These are phyloP conservation scores for Globisporangium cylindrosporum DNA, from an alignment of 352 stramenopile genomes.

Conservation along the genomic window DNA sequence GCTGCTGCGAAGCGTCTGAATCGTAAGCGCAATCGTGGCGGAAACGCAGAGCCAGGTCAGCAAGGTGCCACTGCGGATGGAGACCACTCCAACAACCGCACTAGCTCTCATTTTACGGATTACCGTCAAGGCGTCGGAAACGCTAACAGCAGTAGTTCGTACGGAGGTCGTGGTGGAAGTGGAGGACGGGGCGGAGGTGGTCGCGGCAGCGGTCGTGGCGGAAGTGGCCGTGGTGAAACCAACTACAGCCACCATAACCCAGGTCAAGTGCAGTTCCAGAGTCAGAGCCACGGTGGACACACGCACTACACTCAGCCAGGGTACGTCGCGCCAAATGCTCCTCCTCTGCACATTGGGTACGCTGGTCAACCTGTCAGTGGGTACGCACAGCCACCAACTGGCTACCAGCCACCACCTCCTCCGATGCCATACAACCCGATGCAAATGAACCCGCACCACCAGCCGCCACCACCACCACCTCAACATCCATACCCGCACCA, in stretches of 20 bases:
- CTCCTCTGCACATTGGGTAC: slow-evolving; percentile 24
- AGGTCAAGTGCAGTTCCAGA: slow-evolving; percentile 28
- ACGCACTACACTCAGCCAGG: slow-evolving; percentile 57
- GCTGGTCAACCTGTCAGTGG: slow-evolving; percentile 21
- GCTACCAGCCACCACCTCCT: slow-evolving; percentile 25
- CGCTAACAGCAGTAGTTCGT: slow-evolving; percentile 1
- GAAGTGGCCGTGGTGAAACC: slow-evolving; percentile 17
- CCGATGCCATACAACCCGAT: slow-evolving; percentile 25
- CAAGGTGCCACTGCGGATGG: not conserved
- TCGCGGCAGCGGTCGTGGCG: not conserved
- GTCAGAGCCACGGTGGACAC: slow-evolving; percentile 36
- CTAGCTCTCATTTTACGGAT: slow-evolving; percentile 4
- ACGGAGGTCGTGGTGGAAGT: slow-evolving; percentile 12
- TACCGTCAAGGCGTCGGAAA: slow-evolving; percentile 7
- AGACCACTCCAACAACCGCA: slow-evolving; percentile 9
- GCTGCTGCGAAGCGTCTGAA: slow-evolving; percentile 64
- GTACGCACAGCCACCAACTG: slow-evolving; percentile 33
- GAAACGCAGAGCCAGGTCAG: slow-evolving; percentile 1
- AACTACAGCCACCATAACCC: slow-evolving; percentile 15
- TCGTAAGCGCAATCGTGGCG: slow-evolving; percentile 60
- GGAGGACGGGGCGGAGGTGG: slow-evolving; percentile 19
- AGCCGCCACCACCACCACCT: slow-evolving; percentile 14
- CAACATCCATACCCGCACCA: slow-evolving; percentile 22
- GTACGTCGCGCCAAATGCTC: slow-evolving; percentile 16
- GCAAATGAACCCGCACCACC: slow-evolving; percentile 28